Conservation (phyloP, 768 basidiomycete species). For the Harrya chromipes region DNA sequence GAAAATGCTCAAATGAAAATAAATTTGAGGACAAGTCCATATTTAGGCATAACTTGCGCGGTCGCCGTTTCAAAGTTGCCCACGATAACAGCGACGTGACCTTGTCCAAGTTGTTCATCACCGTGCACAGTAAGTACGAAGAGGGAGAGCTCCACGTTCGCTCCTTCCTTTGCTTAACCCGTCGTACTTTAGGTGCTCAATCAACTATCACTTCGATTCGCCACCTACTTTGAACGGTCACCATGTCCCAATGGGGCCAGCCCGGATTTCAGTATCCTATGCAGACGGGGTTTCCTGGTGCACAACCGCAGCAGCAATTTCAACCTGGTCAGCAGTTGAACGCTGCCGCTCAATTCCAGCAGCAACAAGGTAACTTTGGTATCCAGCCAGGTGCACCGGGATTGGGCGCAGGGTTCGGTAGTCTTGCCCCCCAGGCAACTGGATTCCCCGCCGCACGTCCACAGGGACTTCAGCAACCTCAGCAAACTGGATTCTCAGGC, state of each 20-base stretch:
- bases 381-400: constrained; percentile 21
- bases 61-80: constrained; percentile 19
- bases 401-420: constrained; percentile 35
- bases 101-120: too few relatives aligned
- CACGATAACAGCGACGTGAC: constrained; percentile 2
- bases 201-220: not conserved
- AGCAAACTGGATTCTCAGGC: constrained; percentile 45
- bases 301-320: constrained; percentile 46
- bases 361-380: constrained; percentile 36
- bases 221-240: constrained; percentile 11
- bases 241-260: constrained; percentile 80
- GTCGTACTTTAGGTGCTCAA: not conserved
- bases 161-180: too few relatives aligned
- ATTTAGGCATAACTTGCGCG: constrained; percentile 3
- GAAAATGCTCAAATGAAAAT: too few relatives aligned
- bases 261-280: constrained; percentile 70
- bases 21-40: constrained; percentile 7
- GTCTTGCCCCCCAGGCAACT: constrained; percentile 61
- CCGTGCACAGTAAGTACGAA: too few relatives aligned
- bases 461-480: constrained; percentile 41
- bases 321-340: constrained; percentile 34
- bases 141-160: too few relatives aligned
- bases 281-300: constrained; percentile 61
- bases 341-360: constrained; percentile 38
- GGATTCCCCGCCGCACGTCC: constrained; percentile 41